Percentiles rank a stretch among this genome's conserved stretches.
Evolutionary conservation across 441 rosid species (phyloP).

Genomic region (Mallotus japonicus): DNA sequence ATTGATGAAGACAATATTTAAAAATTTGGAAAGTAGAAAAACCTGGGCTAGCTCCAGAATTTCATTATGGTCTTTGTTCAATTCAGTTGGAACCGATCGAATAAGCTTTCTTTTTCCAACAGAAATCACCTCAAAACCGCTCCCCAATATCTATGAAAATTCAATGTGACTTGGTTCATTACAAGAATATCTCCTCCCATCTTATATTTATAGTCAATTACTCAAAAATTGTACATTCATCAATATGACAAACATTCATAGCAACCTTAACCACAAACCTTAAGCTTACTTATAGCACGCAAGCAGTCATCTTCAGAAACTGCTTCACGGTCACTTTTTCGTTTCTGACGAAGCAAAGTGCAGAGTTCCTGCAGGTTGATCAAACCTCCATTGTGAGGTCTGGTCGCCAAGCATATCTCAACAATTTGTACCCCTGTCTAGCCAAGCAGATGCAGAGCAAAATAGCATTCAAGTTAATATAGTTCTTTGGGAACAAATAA

Average conservation of each 20-base stretch:
- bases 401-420: constrained; percentile 89
- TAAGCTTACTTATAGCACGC: constrained; percentile 90
- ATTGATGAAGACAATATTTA: neutral
- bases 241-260: neutral
- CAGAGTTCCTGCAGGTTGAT: constrained; percentile 85
- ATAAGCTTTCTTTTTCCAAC: constrained; percentile 82
- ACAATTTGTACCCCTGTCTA: constrained; percentile 88
- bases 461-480: neutral
- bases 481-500: neutral
- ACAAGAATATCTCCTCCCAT: neutral
- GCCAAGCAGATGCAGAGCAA: constrained; percentile 28
- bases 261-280: constrained; percentile 39
- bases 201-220: constrained; percentile 2
- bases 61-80: constrained; percentile 90
- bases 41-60: constrained; percentile 91
- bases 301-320: constrained; percentile 95
- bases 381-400: constrained; percentile 85
- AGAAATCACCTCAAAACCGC: constrained; percentile 86
- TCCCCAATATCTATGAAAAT: constrained; percentile 59
- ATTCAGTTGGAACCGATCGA: constrained; percentile 88
- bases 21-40: constrained; percentile 3
- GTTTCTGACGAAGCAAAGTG: constrained; percentile 62
- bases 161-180: neutral
- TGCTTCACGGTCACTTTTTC: constrained; percentile 77
- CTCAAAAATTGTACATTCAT: neutral